Base-by-base conservation (phyloP, 345 rosid species). In the Adansonia digitata region DNA sequence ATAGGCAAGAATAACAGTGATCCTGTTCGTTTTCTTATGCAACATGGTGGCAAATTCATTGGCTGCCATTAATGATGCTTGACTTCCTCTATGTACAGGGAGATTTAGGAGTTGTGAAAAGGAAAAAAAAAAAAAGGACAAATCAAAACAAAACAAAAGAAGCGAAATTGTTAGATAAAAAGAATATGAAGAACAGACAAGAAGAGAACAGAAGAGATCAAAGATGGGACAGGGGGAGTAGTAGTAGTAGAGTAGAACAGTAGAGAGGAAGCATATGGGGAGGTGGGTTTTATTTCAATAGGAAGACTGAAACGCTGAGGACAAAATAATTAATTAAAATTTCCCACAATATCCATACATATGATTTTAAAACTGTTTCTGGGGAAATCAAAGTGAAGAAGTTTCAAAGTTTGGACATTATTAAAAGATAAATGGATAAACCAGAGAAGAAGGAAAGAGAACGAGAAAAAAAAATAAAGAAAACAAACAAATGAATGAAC, bases 11-110 rank as follows among this genome's bases (percentile, higher is more conserved):
- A 91, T 70, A 65, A 96, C 81, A 35, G 94, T 89, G 74, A 93
- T 77, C 81, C 81, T 82, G 87, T 90, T 93, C 69, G 91, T 91
- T 80, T 87, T 91, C 26, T 88, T 86, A 79, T 92, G 92, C 35
- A 93, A 63, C 83, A 87, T 79, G 48, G 91, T 89, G 43, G 98
- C 94, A 82, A 93, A 91, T 69, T 81, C 92, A 88, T 96, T 93
- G 80, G 92, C 90, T 46, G 92, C 97, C 98, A 91, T 92, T 17
- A 82, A 74, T 34, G 84, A 66, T 55, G 53, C 72, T 79, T 11
- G 61, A 69, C 66, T 81, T 74, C 75, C 71, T 64, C 56, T 81
- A 78, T 81, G 61, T 80, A 81, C 84, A 80, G 52, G 59, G 45
- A 80, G 43, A 71, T 17, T 52, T 22, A 70, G 61, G 29, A 5